Conservation (phyloP, 495 filamentous ascomycete genomes). For the Penicillium paxilli region DNA sequence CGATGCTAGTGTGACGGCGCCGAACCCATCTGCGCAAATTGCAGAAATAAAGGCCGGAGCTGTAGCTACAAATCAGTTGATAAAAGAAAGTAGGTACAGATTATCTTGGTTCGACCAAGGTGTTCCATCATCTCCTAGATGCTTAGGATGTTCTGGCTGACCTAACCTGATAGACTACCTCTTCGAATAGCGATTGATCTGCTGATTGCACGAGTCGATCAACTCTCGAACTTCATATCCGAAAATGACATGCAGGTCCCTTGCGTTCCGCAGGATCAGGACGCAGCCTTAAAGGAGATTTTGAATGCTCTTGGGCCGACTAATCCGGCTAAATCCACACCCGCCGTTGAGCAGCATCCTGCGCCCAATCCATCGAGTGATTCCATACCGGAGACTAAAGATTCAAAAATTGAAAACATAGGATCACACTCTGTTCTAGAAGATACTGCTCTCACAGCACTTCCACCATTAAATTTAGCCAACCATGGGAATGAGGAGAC, state of each 20-base stretch:
- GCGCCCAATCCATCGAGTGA: neutral
- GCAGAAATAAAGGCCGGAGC: constrained; percentile 14
- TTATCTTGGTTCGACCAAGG: neutral
- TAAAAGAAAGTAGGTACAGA: constrained; percentile 25
- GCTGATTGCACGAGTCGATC: constrained; percentile 16
- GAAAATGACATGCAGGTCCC: constrained; percentile 21
- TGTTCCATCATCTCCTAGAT: neutral
- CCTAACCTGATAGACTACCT: constrained; percentile 5
- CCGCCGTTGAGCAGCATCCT: neutral
- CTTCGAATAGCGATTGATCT: constrained; percentile 25
- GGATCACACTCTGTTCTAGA: neutral
- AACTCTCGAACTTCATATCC: constrained; percentile 17
- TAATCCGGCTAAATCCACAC: neutral
- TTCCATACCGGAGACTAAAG: neutral
- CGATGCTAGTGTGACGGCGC: constrained; percentile 23
- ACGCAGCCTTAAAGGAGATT: constrained; percentile 8
- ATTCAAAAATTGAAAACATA: neutral
- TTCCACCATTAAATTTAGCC: neutral
- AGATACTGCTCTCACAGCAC: neutral
- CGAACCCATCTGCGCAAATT: constrained; percentile 21
- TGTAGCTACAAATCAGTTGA: constrained; percentile 26
- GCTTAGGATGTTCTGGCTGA: neutral
- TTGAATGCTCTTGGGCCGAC: constrained; percentile 7
- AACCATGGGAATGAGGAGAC: neutral
- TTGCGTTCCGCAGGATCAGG: constrained; percentile 9